Evolutionary conservation across 108 stramenopile species (phyloP).

Genomic region (Nannochloropsis granulata): DNA sequence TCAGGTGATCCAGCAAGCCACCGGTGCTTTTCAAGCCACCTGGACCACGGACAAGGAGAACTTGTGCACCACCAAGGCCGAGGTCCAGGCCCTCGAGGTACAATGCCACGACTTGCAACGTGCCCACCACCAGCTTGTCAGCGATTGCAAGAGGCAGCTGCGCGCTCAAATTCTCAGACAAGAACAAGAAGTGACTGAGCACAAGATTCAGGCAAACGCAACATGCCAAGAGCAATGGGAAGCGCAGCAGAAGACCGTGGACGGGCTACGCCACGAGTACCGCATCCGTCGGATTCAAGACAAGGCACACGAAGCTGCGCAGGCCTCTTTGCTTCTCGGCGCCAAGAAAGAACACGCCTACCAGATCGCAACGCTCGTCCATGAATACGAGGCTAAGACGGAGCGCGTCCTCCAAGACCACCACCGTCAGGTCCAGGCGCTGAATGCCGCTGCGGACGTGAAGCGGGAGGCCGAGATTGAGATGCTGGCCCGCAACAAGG

Average conservation of each 20-base stretch:
- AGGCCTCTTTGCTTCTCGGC: neutral
- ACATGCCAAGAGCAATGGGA: neutral
- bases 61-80: neutral
- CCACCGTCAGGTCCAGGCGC: neutral
- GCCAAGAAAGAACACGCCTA: neutral
- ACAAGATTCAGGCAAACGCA: neutral
- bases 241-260: neutral
- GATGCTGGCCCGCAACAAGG: neutral
- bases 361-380: neutral
- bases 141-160: neutral
- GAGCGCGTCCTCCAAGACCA: neutral
- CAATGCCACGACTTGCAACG: neutral
- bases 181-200: neutral
- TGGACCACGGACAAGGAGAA: neutral
- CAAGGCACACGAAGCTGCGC: neutral
- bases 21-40: neutral
- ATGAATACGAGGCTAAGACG: neutral
- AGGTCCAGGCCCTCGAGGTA: neutral
- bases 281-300: neutral
- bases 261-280: neutral
- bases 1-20: neutral
- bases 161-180: neutral
- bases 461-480: neutral
- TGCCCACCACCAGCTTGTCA: neutral
- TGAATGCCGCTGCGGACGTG: neutral